These are phyloP conservation scores for Suhomyces choctaworum DNA, from an alignment of 1,139 yeast species.

Conservation along the genomic window DNA sequence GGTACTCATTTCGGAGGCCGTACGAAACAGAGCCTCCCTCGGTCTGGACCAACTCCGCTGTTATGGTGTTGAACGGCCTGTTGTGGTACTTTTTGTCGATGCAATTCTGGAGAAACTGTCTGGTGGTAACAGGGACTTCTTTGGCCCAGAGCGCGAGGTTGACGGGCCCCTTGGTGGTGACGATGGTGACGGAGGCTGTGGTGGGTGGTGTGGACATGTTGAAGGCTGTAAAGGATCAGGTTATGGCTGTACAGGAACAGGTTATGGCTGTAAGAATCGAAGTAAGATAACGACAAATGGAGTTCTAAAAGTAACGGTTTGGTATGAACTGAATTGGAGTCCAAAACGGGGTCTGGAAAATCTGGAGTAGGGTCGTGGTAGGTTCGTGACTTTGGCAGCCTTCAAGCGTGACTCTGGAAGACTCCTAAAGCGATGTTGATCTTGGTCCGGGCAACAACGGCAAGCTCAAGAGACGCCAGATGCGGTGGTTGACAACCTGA, in stretches of 20 bases:
- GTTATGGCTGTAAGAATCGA: too few relatives aligned
- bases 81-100: conserved; percentile 43
- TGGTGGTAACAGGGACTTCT: conserved; percentile 57
- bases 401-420: too few relatives aligned
- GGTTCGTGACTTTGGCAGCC: too few relatives aligned
- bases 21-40: conserved; percentile 21
- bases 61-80: conserved; percentile 41
- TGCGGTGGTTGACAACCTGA: too few relatives aligned
- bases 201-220: conserved; percentile 54
- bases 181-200: conserved; percentile 56
- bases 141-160: conserved; percentile 71
- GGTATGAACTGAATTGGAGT: too few relatives aligned
- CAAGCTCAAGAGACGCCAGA: too few relatives aligned
- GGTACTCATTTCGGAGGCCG: conserved; percentile 47
- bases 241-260: neutral
- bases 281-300: too few relatives aligned
- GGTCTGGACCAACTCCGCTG: conserved; percentile 40
- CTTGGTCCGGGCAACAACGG: too few relatives aligned
- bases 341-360: too few relatives aligned
- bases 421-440: too few relatives aligned
- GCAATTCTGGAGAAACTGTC: conserved; percentile 52
- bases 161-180: conserved; percentile 61
- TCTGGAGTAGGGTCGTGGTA: too few relatives aligned
- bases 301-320: too few relatives aligned
- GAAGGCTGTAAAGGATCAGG: neutral